Conservation (phyloP, 2,329 filamentous ascomycete species). For the Fusarium clavum region DNA sequence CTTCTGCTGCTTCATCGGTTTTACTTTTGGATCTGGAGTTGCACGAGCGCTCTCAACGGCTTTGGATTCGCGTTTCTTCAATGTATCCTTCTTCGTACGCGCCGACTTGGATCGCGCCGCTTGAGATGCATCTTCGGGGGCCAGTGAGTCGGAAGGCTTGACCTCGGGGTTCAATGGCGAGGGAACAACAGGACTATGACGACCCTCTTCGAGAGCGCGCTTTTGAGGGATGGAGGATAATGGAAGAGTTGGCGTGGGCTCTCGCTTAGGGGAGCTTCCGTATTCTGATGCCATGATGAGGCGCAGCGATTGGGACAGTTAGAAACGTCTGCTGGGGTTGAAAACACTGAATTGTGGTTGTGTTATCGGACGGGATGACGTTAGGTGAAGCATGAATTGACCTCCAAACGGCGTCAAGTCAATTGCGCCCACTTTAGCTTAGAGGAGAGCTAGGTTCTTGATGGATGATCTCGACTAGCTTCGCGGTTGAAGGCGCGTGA, state of each 20-base stretch:
- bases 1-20: constrained; percentile 48
- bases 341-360: not conserved
- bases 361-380: not conserved
- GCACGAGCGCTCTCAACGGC: constrained; percentile 64
- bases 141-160: constrained; percentile 54
- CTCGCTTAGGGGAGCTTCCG: constrained; percentile 54
- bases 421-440: constrained; percentile 14
- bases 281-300: constrained; percentile 53
- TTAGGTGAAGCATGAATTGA: constrained; percentile 1
- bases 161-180: constrained; percentile 80
- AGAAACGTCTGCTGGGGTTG: not conserved
- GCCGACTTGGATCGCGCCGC: constrained; percentile 53
- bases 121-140: constrained; percentile 61
- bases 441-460: constrained; percentile 3
- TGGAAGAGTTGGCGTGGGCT: constrained; percentile 55
- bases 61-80: constrained; percentile 77
- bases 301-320: not conserved
- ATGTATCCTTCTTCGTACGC: constrained; percentile 72
- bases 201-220: constrained; percentile 73
- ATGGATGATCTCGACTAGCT: constrained; percentile 7
- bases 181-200: constrained; percentile 74
- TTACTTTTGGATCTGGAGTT: constrained; percentile 66
- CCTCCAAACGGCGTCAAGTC: constrained; percentile 3
- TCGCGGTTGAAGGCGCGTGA: constrained; percentile 20
- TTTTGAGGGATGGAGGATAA: constrained; percentile 70